Evolutionary conservation across 805 yeast genomes (phyloP).

Genomic region (Wickerhamomyces bovis): DNA sequence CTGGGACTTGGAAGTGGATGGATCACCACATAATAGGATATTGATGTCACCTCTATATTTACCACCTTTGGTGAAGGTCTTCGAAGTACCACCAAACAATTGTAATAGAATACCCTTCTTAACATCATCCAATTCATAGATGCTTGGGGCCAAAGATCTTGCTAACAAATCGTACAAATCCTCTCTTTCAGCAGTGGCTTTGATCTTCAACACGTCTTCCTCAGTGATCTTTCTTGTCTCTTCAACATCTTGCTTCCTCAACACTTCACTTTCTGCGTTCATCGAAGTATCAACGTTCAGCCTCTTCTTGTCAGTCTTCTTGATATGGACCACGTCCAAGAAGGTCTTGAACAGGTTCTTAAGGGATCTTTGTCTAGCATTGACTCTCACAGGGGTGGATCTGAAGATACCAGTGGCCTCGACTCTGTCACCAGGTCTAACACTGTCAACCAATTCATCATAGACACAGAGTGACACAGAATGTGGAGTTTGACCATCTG

Average conservation of each 20-base stretch:
- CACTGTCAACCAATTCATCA: slow-evolving; percentile 90
- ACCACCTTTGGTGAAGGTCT: slow-evolving; percentile 84
- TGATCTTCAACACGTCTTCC: slow-evolving; percentile 63
- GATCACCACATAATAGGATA: slow-evolving; percentile 91
- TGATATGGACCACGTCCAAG: slow-evolving; percentile 88
- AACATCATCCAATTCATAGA: slow-evolving; percentile 93
- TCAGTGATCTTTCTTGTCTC: slow-evolving; percentile 65
- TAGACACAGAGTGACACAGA: slow-evolving; percentile 89
- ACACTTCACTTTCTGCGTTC: slow-evolving; percentile 35
- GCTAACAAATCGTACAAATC: slow-evolving; percentile 85
- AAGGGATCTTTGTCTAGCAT: slow-evolving; percentile 76
- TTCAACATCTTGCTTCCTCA: slow-evolving; percentile 65
- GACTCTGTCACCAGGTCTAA: slow-evolving; percentile 94
- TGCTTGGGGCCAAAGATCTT: slow-evolving; percentile 93
- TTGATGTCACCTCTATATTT: slow-evolving; percentile 95
- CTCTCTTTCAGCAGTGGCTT: slow-evolving; percentile 53
- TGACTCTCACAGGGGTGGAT: slow-evolving; percentile 85
- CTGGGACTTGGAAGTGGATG: slow-evolving; percentile 96
- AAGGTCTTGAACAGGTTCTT: slow-evolving; percentile 87
- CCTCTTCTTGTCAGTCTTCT: slow-evolving; percentile 76
- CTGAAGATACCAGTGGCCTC: slow-evolving; percentile 95
- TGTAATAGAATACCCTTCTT: slow-evolving; percentile 92
- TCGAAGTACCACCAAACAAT: slow-evolving; percentile 93
- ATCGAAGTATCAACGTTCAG: slow-evolving; percentile 78
- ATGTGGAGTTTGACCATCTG: slow-evolving; percentile 98